Conservation (phyloP, 2,329 filamentous ascomycete species). For the Neonectria magnoliae region DNA sequence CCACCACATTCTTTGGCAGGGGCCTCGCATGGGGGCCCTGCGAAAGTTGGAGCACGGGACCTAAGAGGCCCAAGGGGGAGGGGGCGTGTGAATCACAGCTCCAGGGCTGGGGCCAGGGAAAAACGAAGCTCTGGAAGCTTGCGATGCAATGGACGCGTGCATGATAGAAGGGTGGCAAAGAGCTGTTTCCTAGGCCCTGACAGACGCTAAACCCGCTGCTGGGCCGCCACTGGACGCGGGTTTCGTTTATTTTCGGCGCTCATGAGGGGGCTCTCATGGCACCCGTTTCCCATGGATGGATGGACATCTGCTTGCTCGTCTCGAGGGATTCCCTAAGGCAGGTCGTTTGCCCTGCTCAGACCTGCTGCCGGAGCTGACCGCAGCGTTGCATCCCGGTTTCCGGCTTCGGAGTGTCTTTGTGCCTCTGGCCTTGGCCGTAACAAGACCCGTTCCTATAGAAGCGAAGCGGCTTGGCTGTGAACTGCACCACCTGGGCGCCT, state of each 20-base stretch:
- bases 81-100: slow-evolving; percentile 13
- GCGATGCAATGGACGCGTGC: background rate
- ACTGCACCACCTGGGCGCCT: slow-evolving; percentile 8
- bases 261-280: slow-evolving; percentile 13
- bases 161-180: slow-evolving; percentile 16
- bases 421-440: background rate
- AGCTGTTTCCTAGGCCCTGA: slow-evolving; percentile 7
- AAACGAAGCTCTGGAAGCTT: slow-evolving; percentile 32
- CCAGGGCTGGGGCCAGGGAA: slow-evolving; percentile 4
- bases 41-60: slow-evolving; percentile 13
- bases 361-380: background rate
- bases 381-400: background rate
- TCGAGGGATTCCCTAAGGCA: background rate
- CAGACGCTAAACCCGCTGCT: slow-evolving; percentile 15
- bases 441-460: background rate
- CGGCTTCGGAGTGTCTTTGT: background rate
- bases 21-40: slow-evolving; percentile 17
- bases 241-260: slow-evolving; percentile 2
- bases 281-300: too few species aligned
- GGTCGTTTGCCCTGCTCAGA: background rate
- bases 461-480: background rate
- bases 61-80: slow-evolving; percentile 20
- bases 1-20: slow-evolving; percentile 35
- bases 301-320: background rate
- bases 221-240: slow-evolving; percentile 10